Percentiles rank a stretch among this genome's conserved stretches.
Conservation (phyloP, 176 grass and related monocot genomes). For the Phyllostachys edulis region DNA sequence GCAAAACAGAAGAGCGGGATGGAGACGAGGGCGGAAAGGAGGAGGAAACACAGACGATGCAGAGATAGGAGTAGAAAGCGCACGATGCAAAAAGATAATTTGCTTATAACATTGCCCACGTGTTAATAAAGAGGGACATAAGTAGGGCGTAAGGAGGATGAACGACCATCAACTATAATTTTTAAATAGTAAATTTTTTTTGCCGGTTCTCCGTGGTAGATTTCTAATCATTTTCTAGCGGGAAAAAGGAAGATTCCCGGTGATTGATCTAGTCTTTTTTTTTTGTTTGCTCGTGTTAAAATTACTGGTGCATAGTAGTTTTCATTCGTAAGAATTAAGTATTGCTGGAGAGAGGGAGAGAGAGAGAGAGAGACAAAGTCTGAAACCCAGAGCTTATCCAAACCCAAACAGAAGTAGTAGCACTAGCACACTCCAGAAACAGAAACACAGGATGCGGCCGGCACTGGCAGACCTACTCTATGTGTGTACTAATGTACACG, state of each 20-base stretch:
- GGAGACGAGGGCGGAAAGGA: no score
- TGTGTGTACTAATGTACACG: not conserved
- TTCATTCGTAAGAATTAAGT: not conserved
- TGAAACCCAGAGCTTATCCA: slow-evolving; percentile 17
- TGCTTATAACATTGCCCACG: no score
- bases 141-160: no score
- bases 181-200: no score
- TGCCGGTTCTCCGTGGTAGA: not conserved
- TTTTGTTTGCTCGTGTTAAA: not conserved
- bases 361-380: no score
- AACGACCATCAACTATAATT: no score
- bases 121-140: no score
- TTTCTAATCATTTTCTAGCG: not conserved
- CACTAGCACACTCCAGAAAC: not conserved
- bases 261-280: not conserved
- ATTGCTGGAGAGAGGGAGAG: not conserved
- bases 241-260: not conserved
- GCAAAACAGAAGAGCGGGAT: no score
- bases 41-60: no score
- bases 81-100: no score
- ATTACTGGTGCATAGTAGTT: not conserved
- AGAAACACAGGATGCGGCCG: no score
- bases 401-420: not conserved
- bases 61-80: no score
- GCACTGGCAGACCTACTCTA: not conserved